Evolutionary conservation across 2,329 filamentous ascomycete species (phyloP).

Genomic region (Lasiodiplodia sp.): DNA sequence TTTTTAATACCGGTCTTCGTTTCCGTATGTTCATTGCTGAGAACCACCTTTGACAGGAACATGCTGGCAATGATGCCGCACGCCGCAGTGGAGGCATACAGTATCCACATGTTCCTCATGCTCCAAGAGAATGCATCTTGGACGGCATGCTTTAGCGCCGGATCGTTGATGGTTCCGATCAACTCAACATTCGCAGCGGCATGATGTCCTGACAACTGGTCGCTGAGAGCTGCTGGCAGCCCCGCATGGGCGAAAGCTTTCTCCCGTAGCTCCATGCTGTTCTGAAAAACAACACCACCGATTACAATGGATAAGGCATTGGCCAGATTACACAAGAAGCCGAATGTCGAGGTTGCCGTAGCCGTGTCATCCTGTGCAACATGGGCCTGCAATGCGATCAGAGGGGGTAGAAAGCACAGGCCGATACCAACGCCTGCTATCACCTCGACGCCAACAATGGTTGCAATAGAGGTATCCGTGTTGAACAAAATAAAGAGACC

Average conservation of each 20-base stretch:
- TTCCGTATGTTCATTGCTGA: constrained; percentile 55
- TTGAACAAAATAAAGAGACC: constrained; percentile 46
- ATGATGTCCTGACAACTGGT: constrained; percentile 33
- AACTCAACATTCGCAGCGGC: constrained; percentile 67
- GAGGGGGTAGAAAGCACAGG: constrained; percentile 61
- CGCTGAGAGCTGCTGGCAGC: constrained; percentile 59
- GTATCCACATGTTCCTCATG: constrained; percentile 57
- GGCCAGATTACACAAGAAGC: constrained; percentile 55
- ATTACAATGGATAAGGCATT: constrained; percentile 58
- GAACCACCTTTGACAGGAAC: constrained; percentile 48
- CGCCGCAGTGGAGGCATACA: constrained; percentile 50
- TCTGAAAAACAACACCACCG: constrained; percentile 60
- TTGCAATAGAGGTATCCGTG: constrained; percentile 38
- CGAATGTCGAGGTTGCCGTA: constrained; percentile 60
- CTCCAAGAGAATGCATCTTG: constrained; percentile 53
- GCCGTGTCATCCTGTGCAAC: constrained; percentile 58
- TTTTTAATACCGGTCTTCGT: constrained; percentile 51
- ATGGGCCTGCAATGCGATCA: constrained; percentile 64
- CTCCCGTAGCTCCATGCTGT: constrained; percentile 56
- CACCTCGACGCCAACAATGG: constrained; percentile 58
- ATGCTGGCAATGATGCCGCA: constrained; percentile 48
- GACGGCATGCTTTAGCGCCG: constrained; percentile 51
- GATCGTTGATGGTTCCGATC: constrained; percentile 57
- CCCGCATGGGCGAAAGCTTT: constrained; percentile 44
- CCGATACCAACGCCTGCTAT: constrained; percentile 60